Conservation (phyloP, 306 rosid genomes). For the Macrotyloma uniflorum region DNA sequence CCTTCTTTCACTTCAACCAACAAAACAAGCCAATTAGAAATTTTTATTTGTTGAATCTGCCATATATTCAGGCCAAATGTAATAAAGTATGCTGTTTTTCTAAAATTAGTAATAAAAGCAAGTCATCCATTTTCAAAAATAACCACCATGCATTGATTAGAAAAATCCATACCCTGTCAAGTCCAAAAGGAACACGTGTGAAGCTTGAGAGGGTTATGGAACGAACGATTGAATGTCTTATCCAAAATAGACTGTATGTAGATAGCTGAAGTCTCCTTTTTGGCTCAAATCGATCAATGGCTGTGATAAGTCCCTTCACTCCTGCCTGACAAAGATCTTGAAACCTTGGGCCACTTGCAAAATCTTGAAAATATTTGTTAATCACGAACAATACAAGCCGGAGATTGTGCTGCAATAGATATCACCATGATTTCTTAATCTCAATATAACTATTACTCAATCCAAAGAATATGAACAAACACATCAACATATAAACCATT, state of each 20-base stretch:
- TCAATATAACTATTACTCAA: neutral
- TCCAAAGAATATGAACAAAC: constrained; percentile 1
- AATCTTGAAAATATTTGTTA: constrained; percentile 21
- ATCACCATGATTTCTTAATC: neutral
- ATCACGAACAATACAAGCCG: constrained; percentile 18
- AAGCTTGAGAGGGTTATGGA: constrained; percentile 24
- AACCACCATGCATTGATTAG: neutral
- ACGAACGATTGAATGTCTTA: neutral
- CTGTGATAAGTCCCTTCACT: constrained; percentile 7
- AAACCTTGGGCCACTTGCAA: constrained; percentile 12
- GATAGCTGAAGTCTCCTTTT: constrained; percentile 11
- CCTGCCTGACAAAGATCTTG: constrained; percentile 22
- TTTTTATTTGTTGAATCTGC: neutral
- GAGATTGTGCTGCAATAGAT: constrained; percentile 4
- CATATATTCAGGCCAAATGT: neutral
- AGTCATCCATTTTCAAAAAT: neutral
- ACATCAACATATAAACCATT: neutral
- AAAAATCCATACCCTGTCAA: neutral
- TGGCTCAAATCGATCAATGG: constrained; percentile 14
- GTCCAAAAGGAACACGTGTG: constrained; percentile 26
- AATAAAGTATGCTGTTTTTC: neutral
- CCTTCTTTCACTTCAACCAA: neutral
- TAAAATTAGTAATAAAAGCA: neutral
- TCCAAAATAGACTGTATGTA: constrained; percentile 8
- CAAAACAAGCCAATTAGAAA: neutral